phyloP scores from a whole-genome alignment of 495 filamentous ascomycete genomes.

The Pseudevernia furfuracea region DNA sequence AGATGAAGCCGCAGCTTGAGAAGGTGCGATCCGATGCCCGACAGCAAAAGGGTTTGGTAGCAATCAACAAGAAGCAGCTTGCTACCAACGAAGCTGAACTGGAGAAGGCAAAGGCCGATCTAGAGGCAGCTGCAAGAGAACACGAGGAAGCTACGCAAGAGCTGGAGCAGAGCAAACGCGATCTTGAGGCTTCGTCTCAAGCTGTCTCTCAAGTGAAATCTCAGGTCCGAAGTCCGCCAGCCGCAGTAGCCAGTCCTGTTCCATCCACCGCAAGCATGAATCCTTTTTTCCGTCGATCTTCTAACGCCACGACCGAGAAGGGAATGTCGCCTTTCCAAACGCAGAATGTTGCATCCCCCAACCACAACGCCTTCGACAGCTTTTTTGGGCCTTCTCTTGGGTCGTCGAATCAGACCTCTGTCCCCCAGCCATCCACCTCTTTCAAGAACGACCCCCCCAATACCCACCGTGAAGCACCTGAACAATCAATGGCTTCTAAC shows the following conservation, averaged over 20 bases:
- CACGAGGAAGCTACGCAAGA: conserved; percentile 43
- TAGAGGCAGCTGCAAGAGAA: conserved; percentile 58
- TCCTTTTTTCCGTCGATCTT: conserved; percentile 76
- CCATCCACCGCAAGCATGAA: conserved; percentile 72
- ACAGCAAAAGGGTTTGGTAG: conserved; percentile 89
- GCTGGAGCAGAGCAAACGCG: conserved; percentile 32
- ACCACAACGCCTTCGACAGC: conserved; percentile 74
- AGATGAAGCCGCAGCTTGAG: conserved; percentile 80
- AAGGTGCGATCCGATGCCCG: conserved; percentile 82
- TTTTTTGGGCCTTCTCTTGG: conserved; percentile 75
- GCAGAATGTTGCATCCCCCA: conserved; percentile 40
- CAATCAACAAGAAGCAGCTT: conserved; percentile 97
- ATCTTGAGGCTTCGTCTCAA: conserved; percentile 38
- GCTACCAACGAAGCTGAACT: conserved; percentile 78
- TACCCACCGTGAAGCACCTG: conserved; percentile 31
- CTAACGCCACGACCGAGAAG: conserved; percentile 55
- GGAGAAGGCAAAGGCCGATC: conserved; percentile 74
- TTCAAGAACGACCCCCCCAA: conserved; percentile 55
- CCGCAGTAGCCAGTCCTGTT: conserved; percentile 56
- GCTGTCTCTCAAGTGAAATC: conserved; percentile 9
- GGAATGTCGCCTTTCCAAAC: conserved; percentile 42
- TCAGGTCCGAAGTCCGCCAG: conserved; percentile 26
- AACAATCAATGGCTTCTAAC: conserved; percentile 32
- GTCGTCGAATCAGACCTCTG: conserved; percentile 33
- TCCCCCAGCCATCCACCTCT: conserved; percentile 53